Evolutionary conservation across 2,329 filamentous ascomycete genomes (phyloP).

Genomic region (Fusarium falciforme): DNA sequence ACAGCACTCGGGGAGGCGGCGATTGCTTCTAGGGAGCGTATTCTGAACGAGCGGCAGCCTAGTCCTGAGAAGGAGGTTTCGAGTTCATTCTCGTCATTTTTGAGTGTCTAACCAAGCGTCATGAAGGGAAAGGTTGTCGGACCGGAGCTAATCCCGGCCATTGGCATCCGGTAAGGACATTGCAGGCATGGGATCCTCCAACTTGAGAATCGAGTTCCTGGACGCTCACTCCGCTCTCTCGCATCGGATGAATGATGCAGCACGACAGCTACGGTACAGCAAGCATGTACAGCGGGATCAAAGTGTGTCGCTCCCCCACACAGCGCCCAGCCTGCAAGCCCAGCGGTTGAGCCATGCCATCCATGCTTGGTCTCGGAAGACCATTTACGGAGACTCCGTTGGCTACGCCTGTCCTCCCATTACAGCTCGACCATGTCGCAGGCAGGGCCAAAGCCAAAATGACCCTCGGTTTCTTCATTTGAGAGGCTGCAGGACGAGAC

Average conservation of each 20-base stretch:
- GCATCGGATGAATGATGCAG: constrained; percentile 16
- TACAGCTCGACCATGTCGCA: constrained; percentile 9
- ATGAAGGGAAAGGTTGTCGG: not conserved
- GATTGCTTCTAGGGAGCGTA: not conserved
- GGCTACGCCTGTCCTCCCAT: not conserved
- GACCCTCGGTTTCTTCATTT: not conserved
- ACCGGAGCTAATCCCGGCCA: constrained; percentile 14
- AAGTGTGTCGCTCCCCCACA: constrained; percentile 26
- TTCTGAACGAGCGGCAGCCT: not conserved
- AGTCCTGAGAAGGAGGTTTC: not conserved
- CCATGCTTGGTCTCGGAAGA: constrained; percentile 16
- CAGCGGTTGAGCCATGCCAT: constrained; percentile 11
- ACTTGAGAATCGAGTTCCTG: constrained; percentile 11
- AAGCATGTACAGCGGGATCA: constrained; percentile 14
- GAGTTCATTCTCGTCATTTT: not conserved
- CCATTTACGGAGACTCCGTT: constrained; percentile 29
- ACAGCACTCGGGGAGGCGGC: not conserved
- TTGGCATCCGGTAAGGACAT: constrained; percentile 15
- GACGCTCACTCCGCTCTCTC: constrained; percentile 22
- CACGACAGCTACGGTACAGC: not conserved
- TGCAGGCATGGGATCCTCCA: not conserved
- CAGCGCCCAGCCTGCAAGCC: constrained; percentile 4
- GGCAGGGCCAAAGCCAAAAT: not conserved
- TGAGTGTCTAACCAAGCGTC: not conserved
- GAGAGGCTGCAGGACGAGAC: constrained; percentile 10